Evolutionary conservation across 116 monocot species (phyloP).

Genomic region (Thalassia testudinum): DNA sequence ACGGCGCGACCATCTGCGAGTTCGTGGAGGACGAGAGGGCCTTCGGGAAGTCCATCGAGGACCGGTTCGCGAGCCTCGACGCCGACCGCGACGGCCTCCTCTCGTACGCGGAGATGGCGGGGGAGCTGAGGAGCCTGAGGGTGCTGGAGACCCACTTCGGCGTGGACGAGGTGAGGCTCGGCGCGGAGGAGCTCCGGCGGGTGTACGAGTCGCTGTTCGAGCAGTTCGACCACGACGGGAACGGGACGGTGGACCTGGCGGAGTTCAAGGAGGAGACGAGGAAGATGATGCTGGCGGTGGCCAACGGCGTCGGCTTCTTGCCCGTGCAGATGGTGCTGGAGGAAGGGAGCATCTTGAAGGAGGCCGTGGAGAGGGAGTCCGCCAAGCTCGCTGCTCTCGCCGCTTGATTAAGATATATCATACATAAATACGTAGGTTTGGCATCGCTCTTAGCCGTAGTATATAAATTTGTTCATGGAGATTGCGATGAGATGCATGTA

Average conservation of each 20-base stretch:
- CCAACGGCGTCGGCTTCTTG: constrained; percentile 41
- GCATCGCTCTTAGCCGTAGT: too few relatives aligned
- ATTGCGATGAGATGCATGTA: too few relatives aligned
- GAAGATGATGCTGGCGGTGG: constrained; percentile 52
- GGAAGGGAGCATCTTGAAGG: constrained; percentile 15
- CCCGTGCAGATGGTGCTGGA: constrained; percentile 72
- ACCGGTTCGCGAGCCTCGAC: constrained; percentile 10
- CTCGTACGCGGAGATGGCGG: too few relatives aligned
- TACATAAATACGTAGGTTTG: too few relatives aligned
- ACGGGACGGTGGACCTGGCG: constrained; percentile 33
- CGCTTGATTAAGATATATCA: too few relatives aligned
- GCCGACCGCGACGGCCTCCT: constrained; percentile 20
- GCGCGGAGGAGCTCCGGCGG: too few relatives aligned
- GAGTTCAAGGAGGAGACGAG: constrained; percentile 38
- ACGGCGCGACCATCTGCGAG: constrained; percentile 19
- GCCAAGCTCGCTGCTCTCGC: constrained; percentile 2
- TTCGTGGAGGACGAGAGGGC: constrained; percentile 35
- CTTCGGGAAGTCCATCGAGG: constrained; percentile 17
- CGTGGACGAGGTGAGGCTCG: too few relatives aligned
- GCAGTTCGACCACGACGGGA: too few relatives aligned
- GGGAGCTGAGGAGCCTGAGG: too few relatives aligned
- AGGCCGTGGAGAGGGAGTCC: constrained; percentile 15
- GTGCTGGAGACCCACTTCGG: too few relatives aligned
- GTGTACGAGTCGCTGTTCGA: too few relatives aligned
- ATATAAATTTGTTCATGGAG: too few relatives aligned